Conservation (phyloP, 2,329 filamentous ascomycete species). For the Cercospora berteroae region DNA sequence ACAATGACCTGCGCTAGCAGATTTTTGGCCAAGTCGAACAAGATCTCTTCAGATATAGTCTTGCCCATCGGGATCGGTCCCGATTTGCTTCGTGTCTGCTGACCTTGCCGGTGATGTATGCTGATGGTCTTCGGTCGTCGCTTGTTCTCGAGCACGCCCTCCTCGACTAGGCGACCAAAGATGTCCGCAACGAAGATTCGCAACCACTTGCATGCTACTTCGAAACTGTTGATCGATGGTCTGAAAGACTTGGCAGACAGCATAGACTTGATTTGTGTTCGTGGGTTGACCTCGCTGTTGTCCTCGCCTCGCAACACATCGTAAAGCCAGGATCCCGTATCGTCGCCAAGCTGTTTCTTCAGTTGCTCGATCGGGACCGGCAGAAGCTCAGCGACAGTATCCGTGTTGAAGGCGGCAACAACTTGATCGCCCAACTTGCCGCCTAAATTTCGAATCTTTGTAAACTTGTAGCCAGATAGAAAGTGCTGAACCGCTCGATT, state of each 20-base stretch:
- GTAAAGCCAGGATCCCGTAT: slow-evolving; percentile 83
- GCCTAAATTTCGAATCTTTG: slow-evolving; percentile 91
- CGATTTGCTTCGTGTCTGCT: slow-evolving; percentile 72
- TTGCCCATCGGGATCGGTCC: slow-evolving; percentile 74
- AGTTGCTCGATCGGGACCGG: slow-evolving; percentile 70
- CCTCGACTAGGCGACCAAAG: slow-evolving; percentile 82
- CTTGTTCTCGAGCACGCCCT: slow-evolving; percentile 83
- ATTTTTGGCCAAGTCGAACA: slow-evolving; percentile 74
- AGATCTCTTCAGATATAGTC: slow-evolving; percentile 65
- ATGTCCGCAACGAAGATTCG: slow-evolving; percentile 91
- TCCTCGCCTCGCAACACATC: slow-evolving; percentile 83
- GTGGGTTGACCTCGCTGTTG: slow-evolving; percentile 79
- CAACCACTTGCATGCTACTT: slow-evolving; percentile 81
- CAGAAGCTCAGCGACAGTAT: slow-evolving; percentile 73
- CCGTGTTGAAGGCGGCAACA: slow-evolving; percentile 75
- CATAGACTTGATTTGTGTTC: slow-evolving; percentile 96
- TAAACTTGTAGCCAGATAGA: slow-evolving; percentile 81
- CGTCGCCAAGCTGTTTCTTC: slow-evolving; percentile 74
- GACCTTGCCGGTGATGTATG: slow-evolving; percentile 73
- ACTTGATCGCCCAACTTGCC: slow-evolving; percentile 91
- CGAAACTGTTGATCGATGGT: slow-evolving; percentile 72
- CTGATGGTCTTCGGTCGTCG: slow-evolving; percentile 82
- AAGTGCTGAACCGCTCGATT: slow-evolving; percentile 79
- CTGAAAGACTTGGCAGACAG: slow-evolving; percentile 93
- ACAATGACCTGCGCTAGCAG: slow-evolving; percentile 74